phyloP scores from a whole-genome alignment of 2,329 filamentous ascomycete genomes.

The Fusarium fujikuroi region DNA sequence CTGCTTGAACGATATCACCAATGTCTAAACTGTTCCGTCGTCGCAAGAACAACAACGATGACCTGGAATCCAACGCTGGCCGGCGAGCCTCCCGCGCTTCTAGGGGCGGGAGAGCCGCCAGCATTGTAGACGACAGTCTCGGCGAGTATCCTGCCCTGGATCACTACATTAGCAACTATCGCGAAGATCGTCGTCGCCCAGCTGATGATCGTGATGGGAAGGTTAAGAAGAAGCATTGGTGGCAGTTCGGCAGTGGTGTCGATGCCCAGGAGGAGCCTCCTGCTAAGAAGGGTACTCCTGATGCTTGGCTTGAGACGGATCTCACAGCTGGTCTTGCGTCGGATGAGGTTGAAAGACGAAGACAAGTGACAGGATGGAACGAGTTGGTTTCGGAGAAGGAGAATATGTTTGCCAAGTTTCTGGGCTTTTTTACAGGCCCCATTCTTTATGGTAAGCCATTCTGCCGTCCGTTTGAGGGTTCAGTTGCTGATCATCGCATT shows the following conservation, averaged over 20 bases:
- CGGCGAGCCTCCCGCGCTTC: constrained; percentile 24
- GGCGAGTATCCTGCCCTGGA: constrained; percentile 28
- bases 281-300: constrained; percentile 11
- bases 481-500: neutral
- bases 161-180: constrained; percentile 30
- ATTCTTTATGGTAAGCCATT: constrained; percentile 23
- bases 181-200: constrained; percentile 25
- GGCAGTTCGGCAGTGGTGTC: constrained; percentile 20
- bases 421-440: neutral
- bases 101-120: constrained; percentile 7
- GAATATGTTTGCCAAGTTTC: constrained; percentile 5
- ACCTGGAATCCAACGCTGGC: constrained; percentile 18
- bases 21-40: constrained; percentile 26
- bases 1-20: neutral
- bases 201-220: constrained; percentile 11
- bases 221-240: constrained; percentile 29
- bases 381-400: constrained; percentile 27
- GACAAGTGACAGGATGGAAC: constrained; percentile 24
- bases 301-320: constrained; percentile 28
- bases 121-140: constrained; percentile 16
- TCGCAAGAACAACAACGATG: constrained; percentile 17
- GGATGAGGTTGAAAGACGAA: constrained; percentile 18
- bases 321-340: constrained; percentile 5
- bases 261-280: neutral
- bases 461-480: rapidly evolving